A percentile compares a stretch with the other conserved stretches of the same genome.
phyloP scores from a whole-genome alignment of 1,284 basidiomycete genomes.

The Malassezia restricta region DNA sequence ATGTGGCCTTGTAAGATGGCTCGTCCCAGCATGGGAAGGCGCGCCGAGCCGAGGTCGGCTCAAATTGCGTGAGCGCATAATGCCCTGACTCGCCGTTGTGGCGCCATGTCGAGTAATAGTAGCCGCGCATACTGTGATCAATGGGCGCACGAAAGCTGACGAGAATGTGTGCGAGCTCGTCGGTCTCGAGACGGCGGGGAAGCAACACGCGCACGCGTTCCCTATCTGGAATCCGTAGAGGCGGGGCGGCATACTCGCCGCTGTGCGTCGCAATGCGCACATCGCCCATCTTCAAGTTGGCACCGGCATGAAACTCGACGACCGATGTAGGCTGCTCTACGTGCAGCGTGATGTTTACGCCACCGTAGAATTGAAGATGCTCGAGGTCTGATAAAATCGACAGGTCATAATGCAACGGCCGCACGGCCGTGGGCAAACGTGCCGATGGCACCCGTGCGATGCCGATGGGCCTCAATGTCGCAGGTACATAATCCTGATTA shows the following conservation, averaged over 20 bases:
- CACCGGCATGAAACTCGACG: constrained; percentile 49
- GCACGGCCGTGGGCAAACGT: constrained; percentile 63
- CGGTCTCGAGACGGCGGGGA: constrained; percentile 26
- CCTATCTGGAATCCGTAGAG: constrained; percentile 47
- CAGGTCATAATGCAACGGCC: constrained; percentile 68
- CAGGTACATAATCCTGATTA: neutral
- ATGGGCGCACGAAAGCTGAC: constrained; percentile 35
- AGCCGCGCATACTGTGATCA: constrained; percentile 38
- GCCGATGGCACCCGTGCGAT: constrained; percentile 45
- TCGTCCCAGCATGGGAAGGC: constrained; percentile 67
- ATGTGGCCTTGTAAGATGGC: constrained; percentile 79
- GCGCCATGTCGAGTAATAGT: constrained; percentile 42
- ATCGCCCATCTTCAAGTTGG: constrained; percentile 58
- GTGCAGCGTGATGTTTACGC: constrained; percentile 66
- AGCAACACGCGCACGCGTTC: constrained; percentile 34
- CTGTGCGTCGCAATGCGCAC: constrained; percentile 56
- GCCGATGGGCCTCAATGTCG: constrained; percentile 15
- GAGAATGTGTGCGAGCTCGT: constrained; percentile 31
- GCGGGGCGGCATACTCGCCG: constrained; percentile 50
- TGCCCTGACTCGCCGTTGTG: constrained; percentile 48
- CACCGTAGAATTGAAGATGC: constrained; percentile 61
- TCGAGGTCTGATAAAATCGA: constrained; percentile 68
- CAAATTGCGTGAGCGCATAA: constrained; percentile 46
- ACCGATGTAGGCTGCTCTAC: constrained; percentile 55
- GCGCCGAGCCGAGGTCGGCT: constrained; percentile 71